Percentiles rank a stretch among this genome's conserved stretches.
These are phyloP conservation scores for Fusarium subtropicale DNA, from an alignment of 2,329 filamentous ascomycete species.

Conservation along the genomic window DNA sequence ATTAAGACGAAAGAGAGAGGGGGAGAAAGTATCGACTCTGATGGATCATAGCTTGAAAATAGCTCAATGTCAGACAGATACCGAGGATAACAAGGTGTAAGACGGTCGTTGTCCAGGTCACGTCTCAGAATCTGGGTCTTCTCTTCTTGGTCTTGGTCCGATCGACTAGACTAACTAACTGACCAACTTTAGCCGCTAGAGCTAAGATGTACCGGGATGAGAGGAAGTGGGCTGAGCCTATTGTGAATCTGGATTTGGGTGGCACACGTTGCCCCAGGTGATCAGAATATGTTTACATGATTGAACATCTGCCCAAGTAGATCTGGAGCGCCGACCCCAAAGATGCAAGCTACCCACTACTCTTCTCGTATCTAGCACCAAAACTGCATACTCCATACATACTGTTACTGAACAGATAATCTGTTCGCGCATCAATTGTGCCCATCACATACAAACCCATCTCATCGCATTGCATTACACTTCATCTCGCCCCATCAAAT, in stretches of 20 bases:
- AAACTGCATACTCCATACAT: conserved; percentile 31
- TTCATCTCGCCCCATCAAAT: conserved; percentile 15
- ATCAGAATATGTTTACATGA: conserved; percentile 19
- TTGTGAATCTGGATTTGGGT: conserved; percentile 27
- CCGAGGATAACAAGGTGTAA: conserved; percentile 15
- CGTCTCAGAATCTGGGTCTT: conserved; percentile 37
- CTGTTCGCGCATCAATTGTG: conserved; percentile 14
- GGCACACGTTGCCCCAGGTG: conserved; percentile 26
- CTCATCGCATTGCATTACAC: background rate
- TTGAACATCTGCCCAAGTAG: conserved; percentile 16
- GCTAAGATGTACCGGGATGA: conserved; percentile 22
- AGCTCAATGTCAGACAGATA: background rate
- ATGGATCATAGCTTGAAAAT: background rate
- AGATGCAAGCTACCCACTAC: conserved; percentile 35
- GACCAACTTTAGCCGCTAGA: conserved; percentile 17
- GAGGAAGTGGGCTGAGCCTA: conserved; percentile 8
- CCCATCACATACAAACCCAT: conserved; percentile 15
- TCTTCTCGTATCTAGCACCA: conserved; percentile 42
- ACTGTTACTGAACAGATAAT: background rate
- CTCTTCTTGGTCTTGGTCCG: conserved; percentile 5
- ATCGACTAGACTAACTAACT: background rate
- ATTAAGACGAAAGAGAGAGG: background rate
- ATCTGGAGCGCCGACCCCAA: conserved; percentile 27
- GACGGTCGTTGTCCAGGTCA: conserved; percentile 18
- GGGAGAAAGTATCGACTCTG: background rate